A percentile compares a stretch with the other conserved stretches of the same genome.
phyloP scores from a whole-genome alignment of 139 green algal genomes.

The Yamagishiella unicocca region DNA sequence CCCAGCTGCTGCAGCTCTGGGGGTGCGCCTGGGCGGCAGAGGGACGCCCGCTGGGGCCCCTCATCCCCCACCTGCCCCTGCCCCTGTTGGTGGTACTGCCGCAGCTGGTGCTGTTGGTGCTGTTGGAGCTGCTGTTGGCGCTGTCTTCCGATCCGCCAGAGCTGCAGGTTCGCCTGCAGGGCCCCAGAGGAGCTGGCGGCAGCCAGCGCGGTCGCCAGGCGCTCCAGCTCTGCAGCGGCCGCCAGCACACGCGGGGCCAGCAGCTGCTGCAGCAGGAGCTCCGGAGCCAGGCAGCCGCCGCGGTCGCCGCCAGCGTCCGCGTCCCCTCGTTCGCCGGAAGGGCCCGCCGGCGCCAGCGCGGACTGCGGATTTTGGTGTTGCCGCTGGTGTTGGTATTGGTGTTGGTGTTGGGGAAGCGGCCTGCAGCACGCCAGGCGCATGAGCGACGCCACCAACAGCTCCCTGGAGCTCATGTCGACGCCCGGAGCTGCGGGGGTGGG shows the following conservation, averaged over 20 bases:
- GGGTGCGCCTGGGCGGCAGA: not conserved
- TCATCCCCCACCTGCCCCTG: not conserved
- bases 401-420: not conserved
- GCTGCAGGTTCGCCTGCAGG: constrained; percentile 1
- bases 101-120: not conserved
- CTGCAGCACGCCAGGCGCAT: constrained; percentile 42
- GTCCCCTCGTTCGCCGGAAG: too few species aligned
- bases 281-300: not conserved
- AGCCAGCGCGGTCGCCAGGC: not conserved
- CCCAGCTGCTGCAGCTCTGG: constrained; percentile 31
- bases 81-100: not conserved
- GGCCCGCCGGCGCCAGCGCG: too few species aligned
- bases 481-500: constrained; percentile 26
- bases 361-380: not conserved
- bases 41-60: not conserved
- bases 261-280: constrained; percentile 29
- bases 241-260: constrained; percentile 20
- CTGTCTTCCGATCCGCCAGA: not conserved
- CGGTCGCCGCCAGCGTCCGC: not conserved
- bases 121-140: not conserved
- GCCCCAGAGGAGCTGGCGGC: not conserved
- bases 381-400: constrained; percentile 14
- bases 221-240: not conserved
- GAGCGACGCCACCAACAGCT: constrained; percentile 63
- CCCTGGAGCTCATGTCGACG: constrained; percentile 58